A percentile compares a stretch with the other conserved stretches of the same genome.
phyloP scores from a whole-genome alignment of 169 alveolate genomes.

The Theileria equi region DNA sequence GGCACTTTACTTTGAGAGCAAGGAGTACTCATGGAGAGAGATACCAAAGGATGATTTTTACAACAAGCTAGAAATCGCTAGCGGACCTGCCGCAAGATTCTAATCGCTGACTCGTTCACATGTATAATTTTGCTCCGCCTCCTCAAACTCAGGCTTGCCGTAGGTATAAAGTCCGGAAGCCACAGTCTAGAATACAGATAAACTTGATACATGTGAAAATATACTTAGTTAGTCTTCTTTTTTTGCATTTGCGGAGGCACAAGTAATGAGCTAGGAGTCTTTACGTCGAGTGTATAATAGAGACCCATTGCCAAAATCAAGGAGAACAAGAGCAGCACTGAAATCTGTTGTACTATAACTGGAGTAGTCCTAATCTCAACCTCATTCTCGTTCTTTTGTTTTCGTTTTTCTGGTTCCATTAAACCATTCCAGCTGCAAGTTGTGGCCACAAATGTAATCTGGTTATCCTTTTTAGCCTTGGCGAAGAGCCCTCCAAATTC shows the following conservation, averaged over 20 bases:
- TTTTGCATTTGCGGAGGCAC: constrained; percentile 17
- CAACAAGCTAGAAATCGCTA: too few relatives aligned
- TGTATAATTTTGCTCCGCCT: too few relatives aligned
- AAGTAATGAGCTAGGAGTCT: constrained; percentile 41
- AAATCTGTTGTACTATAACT: constrained; percentile 38
- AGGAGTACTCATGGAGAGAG: too few relatives aligned
- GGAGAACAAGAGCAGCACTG: constrained; percentile 17
- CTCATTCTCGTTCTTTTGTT: neutral
- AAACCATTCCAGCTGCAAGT: neutral
- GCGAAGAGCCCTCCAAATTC: constrained; percentile 2
- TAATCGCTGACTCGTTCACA: too few relatives aligned
- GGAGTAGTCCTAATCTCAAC: constrained; percentile 32
- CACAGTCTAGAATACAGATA: too few relatives aligned
- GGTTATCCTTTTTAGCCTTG: neutral
- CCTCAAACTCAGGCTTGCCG: too few relatives aligned
- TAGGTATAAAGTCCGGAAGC: too few relatives aligned
- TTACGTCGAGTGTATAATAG: constrained; percentile 2
- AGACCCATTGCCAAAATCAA: constrained; percentile 16
- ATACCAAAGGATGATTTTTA: too few relatives aligned
- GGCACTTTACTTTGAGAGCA: too few relatives aligned
- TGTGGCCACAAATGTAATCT: neutral
- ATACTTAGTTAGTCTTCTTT: neutral
- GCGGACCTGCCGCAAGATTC: too few relatives aligned
- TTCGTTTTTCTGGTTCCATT: neutral
- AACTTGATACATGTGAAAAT: too few relatives aligned